Evolutionary conservation across 768 basidiomycete species (phyloP), one percentile per base, ranked within the genome.

Genomic region (Serendipita vermifera): DNA sequence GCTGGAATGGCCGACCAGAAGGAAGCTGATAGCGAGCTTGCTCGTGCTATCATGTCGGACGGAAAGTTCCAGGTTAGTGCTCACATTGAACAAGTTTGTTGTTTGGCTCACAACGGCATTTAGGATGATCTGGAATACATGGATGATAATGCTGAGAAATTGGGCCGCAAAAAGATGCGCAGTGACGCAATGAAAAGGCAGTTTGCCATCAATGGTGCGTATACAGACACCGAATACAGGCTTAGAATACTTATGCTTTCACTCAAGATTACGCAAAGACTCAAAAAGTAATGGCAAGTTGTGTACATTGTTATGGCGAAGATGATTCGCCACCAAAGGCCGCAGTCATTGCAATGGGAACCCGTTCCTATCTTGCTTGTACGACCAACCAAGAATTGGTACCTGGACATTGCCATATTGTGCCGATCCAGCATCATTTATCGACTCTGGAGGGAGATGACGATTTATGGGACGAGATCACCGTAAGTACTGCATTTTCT

Each of bases 401-500:
- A 0, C 75, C 80, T 1, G 93, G 94, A 0, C 96, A 99, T 65
- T 94, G 91, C 64, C 72, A 92, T 26, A 98, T 99, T 60, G 89
- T 97, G 4, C 96, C 96, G 3, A 85, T 96, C 13, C 89, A 97
- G 61, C 96, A 99, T 66, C 83, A 92, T 67, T 69, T 98, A 41
- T 82, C 81, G 39, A 87, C 84, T 76, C 74, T 99, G 2, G 94
- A 98, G 68, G 87, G 81, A 27, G 94, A 99, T 61, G 92, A 98
- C 60, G 94, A 99, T 63, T 85, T 93, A 22, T 99, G 94, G 94
- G 94, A 98, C 59, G 94, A 98, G 77, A 82, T 91, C 57, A 77
- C 78, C 70, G 94, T 94, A 64, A 56, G 83, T 32, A 33, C 17
- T 6, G 15, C 20, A 48, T 46, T 9, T 7, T 33, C 20, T 9